phyloP scores from a whole-genome alignment of 768 basidiomycete genomes.

The Leccinum sublutescens region DNA sequence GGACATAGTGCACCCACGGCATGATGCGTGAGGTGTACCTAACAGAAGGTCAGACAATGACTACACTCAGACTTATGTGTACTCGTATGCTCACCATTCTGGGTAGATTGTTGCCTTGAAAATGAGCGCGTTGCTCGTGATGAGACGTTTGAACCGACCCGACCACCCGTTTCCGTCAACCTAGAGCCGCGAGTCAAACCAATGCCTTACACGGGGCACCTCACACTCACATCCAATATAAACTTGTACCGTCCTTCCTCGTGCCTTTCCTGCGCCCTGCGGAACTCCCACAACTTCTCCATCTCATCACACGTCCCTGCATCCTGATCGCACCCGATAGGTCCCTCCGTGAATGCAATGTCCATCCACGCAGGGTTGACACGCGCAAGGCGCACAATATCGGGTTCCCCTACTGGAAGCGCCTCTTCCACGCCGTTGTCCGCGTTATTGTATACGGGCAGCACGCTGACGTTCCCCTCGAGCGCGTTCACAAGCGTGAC shows the following conservation, averaged over 20 bases:
- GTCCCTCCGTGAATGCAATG: slow-evolving; percentile 51
- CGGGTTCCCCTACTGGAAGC: slow-evolving; percentile 38
- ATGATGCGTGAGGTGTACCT: slow-evolving; percentile 57
- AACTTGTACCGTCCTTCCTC: slow-evolving; percentile 64
- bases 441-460: slow-evolving; percentile 30
- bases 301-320: slow-evolving; percentile 42
- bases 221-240: slow-evolving; percentile 49
- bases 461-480: slow-evolving; percentile 38
- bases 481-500: slow-evolving; percentile 43
- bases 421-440: not conserved
- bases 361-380: slow-evolving; percentile 60
- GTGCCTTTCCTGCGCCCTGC: slow-evolving; percentile 39
- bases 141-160: too few species aligned
- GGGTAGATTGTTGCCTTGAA: too few species aligned
- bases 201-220: not conserved
- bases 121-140: too few species aligned
- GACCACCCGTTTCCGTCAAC: slow-evolving; percentile 34
- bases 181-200: slow-evolving; percentile 24
- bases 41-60: not conserved
- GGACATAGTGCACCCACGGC: slow-evolving; percentile 77
- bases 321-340: slow-evolving; percentile 40
- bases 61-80: not conserved
- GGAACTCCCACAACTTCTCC: slow-evolving; percentile 49
- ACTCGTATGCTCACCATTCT: too few species aligned
- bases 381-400: slow-evolving; percentile 34